Conservation (phyloP, 495 filamentous ascomycete species). For the Penicillium tannophilum region DNA sequence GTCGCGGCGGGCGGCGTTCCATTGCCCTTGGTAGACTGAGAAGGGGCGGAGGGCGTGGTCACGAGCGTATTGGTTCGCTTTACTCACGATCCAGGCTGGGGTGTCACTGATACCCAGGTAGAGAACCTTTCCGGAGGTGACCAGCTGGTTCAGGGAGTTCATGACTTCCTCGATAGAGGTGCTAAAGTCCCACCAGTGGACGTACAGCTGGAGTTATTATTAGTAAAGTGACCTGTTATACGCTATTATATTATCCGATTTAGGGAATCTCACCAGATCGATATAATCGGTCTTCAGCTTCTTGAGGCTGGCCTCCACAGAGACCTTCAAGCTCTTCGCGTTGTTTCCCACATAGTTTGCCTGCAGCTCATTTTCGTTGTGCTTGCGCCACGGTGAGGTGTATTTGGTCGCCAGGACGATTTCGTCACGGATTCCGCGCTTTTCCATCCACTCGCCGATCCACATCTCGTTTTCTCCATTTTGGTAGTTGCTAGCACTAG, state of each 20-base stretch:
- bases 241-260: too few species aligned
- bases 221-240: not conserved
- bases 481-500: constrained; percentile 57
- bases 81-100: constrained; percentile 64
- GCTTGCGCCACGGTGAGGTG: constrained; percentile 41
- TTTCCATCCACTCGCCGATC: constrained; percentile 62
- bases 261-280: constrained; percentile 44
- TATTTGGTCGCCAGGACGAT: constrained; percentile 78
- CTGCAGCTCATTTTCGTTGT: constrained; percentile 45
- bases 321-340: constrained; percentile 53
- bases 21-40: constrained; percentile 65
- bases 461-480: constrained; percentile 54
- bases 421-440: constrained; percentile 57
- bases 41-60: constrained; percentile 63
- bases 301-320: constrained; percentile 55
- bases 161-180: constrained; percentile 64
- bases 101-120: constrained; percentile 66
- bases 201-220: constrained; percentile 38
- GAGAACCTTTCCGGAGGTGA: constrained; percentile 59
- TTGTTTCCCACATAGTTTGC: constrained; percentile 60
- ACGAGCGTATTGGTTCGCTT: constrained; percentile 58
- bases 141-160: constrained; percentile 58
- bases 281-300: constrained; percentile 68
- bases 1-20: constrained; percentile 56
- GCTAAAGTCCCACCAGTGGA: constrained; percentile 63